Evolutionary conservation across 2,329 filamentous ascomycete species (phyloP).

Genomic region (Pseudogymnoascus sp.): DNA sequence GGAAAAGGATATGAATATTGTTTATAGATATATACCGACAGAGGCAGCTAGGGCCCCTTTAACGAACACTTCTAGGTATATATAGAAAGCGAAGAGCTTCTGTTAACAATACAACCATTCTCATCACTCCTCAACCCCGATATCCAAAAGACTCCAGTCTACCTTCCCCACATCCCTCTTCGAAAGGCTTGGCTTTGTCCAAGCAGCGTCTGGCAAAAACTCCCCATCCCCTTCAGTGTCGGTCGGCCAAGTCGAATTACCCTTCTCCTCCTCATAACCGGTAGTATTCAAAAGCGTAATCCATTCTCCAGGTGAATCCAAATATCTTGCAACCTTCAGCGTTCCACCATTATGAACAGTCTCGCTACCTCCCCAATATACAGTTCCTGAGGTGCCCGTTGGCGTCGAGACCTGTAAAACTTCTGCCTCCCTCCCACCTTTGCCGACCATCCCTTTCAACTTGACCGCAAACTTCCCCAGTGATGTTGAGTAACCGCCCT

Average conservation of each 20-base stretch:
- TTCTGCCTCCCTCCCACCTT: slow-evolving; percentile 17
- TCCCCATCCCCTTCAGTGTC: background rate
- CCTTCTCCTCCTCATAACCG: background rate
- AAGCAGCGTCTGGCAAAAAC: background rate
- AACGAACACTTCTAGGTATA: background rate
- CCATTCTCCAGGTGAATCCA: background rate
- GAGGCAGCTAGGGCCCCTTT: background rate
- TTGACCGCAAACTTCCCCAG: slow-evolving; percentile 18
- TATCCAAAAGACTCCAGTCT: background rate
- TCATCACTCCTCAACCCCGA: background rate
- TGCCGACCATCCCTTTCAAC: slow-evolving; percentile 8
- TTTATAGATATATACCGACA: slow-evolving; percentile 2
- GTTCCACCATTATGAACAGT: background rate
- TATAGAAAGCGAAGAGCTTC: background rate
- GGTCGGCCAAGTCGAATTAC: background rate
- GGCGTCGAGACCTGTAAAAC: slow-evolving; percentile 24
- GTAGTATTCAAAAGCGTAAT: background rate
- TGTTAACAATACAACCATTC: background rate
- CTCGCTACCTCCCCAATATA: slow-evolving; percentile 22
- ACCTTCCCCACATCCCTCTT: background rate
- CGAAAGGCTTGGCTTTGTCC: background rate
- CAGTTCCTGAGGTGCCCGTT: slow-evolving; percentile 18
- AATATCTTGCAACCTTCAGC: background rate
- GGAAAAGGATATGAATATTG: slow-evolving; percentile 53
- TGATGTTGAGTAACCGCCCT: slow-evolving; percentile 19